Base-by-base conservation (phyloP, 1,284 basidiomycete genomes). In the Kwoniella shivajii region DNA sequence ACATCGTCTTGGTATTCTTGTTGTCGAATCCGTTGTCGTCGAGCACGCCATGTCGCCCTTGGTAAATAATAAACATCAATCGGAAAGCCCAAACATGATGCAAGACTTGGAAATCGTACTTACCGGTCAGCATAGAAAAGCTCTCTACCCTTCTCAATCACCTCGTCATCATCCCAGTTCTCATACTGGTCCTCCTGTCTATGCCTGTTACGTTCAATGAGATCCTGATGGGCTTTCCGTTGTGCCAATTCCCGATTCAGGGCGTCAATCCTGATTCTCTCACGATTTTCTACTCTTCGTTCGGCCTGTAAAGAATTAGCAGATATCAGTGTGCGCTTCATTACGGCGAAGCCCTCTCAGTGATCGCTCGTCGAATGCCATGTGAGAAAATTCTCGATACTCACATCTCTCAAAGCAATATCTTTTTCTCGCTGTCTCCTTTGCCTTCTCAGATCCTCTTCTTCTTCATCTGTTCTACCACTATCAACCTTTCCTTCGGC, bases 111-210 rank as follows among this genome's bases (percentile, higher is more conserved):
- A 29, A 36, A 14, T 16, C 11, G 67, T 80, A 60, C 75, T 43
- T 63, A 89, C 86, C 90, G 84, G 68, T 95, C 92, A 37, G 87
- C 82, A 68, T 92, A 93, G 78, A 90, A 94, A 26, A 85, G 69
- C 64, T 93, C 75, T 31, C 72, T 60, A 2, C 75, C 75, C 11
- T 66, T 58, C 29, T 72, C 91, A 60, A 89, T 88, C 62, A 88
- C 88, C 71, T 92, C 89, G 60, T 94, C 92, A 67, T 95, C 92
- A 67, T 95, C 91, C 89, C 89, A 94, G 1, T 87, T 78, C 57
- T 88, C 87, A 24, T 93, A 79, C 4, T 88, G 82, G 26, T 85
- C 82, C 31, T 84, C 83, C 82, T 90, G 87, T 69, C 88, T 86
- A 14, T 84, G 69, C 14, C 84, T 81, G 66, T 88, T 89, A 5